Base-by-base conservation (phyloP, 2,329 filamentous ascomycete genomes). In the Akanthomyces muscarius region DNA sequence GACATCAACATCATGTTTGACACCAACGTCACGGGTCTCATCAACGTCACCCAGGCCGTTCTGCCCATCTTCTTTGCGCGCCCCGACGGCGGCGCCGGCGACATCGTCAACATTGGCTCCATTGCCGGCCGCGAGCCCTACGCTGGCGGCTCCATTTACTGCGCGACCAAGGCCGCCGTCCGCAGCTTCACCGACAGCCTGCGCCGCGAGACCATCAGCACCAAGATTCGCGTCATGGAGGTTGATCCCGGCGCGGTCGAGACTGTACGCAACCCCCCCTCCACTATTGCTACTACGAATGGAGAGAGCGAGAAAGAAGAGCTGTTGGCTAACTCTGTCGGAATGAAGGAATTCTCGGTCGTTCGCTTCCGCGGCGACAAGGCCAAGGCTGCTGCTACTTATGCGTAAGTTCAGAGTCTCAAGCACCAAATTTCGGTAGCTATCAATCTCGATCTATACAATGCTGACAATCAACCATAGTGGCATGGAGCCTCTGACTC, bases 31-130 rank as follows among this genome's bases (percentile, higher is more conserved):
- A 95, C 90, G 2, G 95, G 95, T 33, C 82, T 99, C 41, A 95
- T 99, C 80, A 91, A 94, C 81, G 91, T 98, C 89, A 98, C 95
- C 0, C 95, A 99, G 81, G 91, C 91, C 52, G 82, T 97, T 48
- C 77, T 98, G 21, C 87, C 90, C 59, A 87, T 92, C 73, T 96
- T 93, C 82, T 89, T 92, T 76, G 81, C 85, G 69, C 90, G 84
- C 75, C 85, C 78, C 72, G 83, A 94, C 63, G 89, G 90, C 64
- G 93, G 92, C 63, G 81, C 84, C 50, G 94, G 94, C 69, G 95
- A 98, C 74, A 93, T 99, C 74, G 96, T 99, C 79, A 98, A 97
- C 73, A 79, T 97, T 71, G 93, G 93, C 65, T 92, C 89, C 68
- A 93, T 97, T 72, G 93, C 93, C n/a, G 93, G 92, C 36, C 85